Evolutionary conservation across 2,329 filamentous ascomycete species (phyloP).

Genomic region (Dactylellina cionopaga): DNA sequence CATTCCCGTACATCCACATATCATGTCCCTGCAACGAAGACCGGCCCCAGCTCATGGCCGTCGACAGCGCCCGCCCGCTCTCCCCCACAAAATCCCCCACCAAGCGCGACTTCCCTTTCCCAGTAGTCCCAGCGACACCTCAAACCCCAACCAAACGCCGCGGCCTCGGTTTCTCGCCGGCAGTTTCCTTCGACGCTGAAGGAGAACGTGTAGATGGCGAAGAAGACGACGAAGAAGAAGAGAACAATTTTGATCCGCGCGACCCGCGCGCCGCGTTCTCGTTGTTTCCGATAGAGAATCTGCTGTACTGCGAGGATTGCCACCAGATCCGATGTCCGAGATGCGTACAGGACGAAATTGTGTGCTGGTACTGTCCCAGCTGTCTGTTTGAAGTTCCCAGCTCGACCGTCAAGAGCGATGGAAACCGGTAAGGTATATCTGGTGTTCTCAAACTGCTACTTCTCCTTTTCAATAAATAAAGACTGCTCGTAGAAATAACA

Average conservation of each 20-base stretch:
- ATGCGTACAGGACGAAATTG: conserved; percentile 91
- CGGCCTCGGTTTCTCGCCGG: conserved; percentile 52
- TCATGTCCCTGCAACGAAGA: conserved; percentile 71
- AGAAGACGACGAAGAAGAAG: conserved; percentile 72
- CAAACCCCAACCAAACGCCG: conserved; percentile 51
- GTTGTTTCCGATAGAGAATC: conserved; percentile 89
- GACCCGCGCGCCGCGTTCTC: conserved; percentile 87
- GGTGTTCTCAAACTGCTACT: conserved; percentile 3
- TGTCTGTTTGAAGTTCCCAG: conserved; percentile 96
- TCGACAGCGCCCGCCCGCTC: conserved; percentile 53
- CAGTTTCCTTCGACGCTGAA: conserved; percentile 57
- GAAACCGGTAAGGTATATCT: conserved; percentile 74
- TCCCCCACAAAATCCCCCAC: conserved; percentile 60
- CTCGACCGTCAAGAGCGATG: conserved; percentile 89
- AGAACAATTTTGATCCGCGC: conserved; percentile 84
- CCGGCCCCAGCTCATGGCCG: conserved; percentile 58
- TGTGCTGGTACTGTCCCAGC: conserved; percentile 93
- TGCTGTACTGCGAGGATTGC: conserved; percentile 97
- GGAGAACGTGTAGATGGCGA: conserved; percentile 60
- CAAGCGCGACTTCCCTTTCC: conserved; percentile 58
- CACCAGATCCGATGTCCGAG: conserved; percentile 93
- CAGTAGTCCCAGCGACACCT: conserved; percentile 42
- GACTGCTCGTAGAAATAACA: conserved; percentile 34
- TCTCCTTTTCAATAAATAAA: neutral
- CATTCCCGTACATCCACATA: conserved; percentile 72